These are phyloP conservation scores for Sequoia sempervirens DNA, from an alignment of 75 land plant species.

Conservation along the genomic window DNA sequence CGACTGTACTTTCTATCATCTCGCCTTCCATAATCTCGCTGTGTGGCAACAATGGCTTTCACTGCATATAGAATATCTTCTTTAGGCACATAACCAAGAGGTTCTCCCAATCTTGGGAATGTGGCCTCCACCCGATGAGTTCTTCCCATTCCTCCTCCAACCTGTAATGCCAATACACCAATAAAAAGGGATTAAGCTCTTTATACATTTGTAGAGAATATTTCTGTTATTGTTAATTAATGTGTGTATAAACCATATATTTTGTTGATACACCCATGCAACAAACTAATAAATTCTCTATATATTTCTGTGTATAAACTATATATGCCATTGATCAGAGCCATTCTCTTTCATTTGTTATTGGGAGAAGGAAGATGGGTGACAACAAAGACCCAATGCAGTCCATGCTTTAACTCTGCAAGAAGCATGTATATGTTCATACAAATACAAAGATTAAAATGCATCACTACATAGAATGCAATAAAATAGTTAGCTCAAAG, in stretches of 20 bases:
- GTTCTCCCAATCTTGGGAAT: slow-evolving; percentile 90
- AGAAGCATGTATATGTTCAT: background rate
- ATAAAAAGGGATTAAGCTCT: background rate
- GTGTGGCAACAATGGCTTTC: slow-evolving; percentile 97
- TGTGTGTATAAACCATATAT: background rate
- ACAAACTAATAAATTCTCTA: background rate
- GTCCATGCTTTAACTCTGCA: background rate
- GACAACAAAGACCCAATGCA: background rate
- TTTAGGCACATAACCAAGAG: slow-evolving; percentile 93
- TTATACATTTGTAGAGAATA: background rate
- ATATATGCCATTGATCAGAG: background rate
- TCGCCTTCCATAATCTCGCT: slow-evolving; percentile 94
- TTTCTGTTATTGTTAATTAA: background rate
- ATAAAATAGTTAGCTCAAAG: background rate
- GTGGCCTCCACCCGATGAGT: slow-evolving; percentile 82
- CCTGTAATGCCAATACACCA: slow-evolving; percentile 36
- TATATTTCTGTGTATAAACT: background rate
- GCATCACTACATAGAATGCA: background rate
- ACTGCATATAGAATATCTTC: slow-evolving; percentile 91
- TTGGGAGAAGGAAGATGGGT: background rate
- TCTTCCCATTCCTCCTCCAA: slow-evolving; percentile 99
- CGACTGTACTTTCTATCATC: slow-evolving; percentile 90
- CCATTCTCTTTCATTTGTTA: background rate
- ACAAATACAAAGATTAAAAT: background rate
- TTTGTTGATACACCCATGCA: background rate